A percentile compares a stretch with the other conserved stretches of the same genome.
Evolutionary conservation across 2,329 filamentous ascomycete genomes (phyloP).

Genomic region (Teratosphaeria epicoccoides): DNA sequence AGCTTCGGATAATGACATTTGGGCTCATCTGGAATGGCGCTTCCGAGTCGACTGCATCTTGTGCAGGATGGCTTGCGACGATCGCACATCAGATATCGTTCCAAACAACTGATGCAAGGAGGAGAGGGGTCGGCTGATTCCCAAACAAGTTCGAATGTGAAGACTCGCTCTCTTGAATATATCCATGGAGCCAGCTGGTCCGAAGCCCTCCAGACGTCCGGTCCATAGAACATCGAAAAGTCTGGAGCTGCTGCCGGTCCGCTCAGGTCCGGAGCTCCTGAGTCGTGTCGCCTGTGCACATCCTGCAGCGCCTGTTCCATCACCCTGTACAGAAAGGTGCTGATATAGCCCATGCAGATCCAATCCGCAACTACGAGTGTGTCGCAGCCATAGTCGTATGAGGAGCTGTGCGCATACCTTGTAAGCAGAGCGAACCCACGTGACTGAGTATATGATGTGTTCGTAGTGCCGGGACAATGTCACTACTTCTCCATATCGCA

Average conservation of each 20-base stretch:
- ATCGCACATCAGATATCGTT: neutral
- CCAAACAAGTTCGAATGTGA: neutral
- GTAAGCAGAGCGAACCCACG: neutral
- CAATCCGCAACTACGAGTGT: neutral
- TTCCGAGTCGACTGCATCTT: neutral
- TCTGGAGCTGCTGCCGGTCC: neutral
- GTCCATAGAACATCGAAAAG: neutral
- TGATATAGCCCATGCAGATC: neutral
- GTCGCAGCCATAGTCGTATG: neutral
- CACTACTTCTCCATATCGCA: conserved; percentile 29
- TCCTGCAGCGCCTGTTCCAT: neutral
- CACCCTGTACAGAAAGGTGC: neutral
- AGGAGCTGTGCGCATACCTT: neutral
- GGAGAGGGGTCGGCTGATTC: neutral
- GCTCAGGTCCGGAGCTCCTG: neutral
- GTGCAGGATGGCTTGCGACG: neutral
- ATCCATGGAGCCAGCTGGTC: neutral
- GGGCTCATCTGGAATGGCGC: neutral
- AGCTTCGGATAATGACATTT: neutral
- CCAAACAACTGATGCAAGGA: neutral
- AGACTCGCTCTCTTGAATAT: neutral
- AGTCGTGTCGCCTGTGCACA: neutral
- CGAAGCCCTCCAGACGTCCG: neutral
- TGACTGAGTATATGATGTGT: neutral
- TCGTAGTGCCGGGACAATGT: neutral